phyloP scores from a whole-genome alignment of 352 stramenopile genomes.

The Stramenopiles sp. region DNA sequence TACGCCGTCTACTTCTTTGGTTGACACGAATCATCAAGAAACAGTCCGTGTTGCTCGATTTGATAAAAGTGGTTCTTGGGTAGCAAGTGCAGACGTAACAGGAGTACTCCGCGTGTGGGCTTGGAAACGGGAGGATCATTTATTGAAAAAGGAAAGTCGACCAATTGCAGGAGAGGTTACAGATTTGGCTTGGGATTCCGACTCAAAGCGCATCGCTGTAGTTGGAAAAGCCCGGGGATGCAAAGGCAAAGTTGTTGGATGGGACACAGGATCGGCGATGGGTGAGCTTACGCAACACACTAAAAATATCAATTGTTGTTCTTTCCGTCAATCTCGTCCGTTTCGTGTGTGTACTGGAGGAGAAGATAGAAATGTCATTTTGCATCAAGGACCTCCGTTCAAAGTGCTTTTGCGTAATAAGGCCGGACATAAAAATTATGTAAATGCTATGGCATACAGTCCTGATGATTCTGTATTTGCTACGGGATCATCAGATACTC shows the following conservation, averaged over 20 bases:
- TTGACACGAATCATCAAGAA: conserved; percentile 2
- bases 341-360: conserved; percentile 1
- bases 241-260: neutral
- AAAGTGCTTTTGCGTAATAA: neutral
- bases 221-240: neutral
- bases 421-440: neutral
- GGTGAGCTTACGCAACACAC: neutral
- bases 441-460: neutral
- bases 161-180: neutral
- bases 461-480: conserved; percentile 2
- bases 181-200: conserved; percentile 6
- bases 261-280: conserved; percentile 8
- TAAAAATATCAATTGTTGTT: neutral
- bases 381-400: neutral
- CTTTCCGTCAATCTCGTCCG: conserved; percentile 1
- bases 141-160: conserved; percentile 4
- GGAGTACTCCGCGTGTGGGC: conserved; percentile 6
- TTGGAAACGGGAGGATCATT: neutral
- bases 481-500: neutral
- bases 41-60: conserved; percentile 7
- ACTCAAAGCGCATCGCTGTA: conserved; percentile 8
- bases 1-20: conserved; percentile 8
- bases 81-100: neutral
- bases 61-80: neutral
- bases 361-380: conserved; percentile 7